A percentile compares a stretch with the other conserved stretches of the same genome.
Evolutionary conservation across 2,329 filamentous ascomycete species (phyloP).

Genomic region (Chaetoscypha palmicola): DNA sequence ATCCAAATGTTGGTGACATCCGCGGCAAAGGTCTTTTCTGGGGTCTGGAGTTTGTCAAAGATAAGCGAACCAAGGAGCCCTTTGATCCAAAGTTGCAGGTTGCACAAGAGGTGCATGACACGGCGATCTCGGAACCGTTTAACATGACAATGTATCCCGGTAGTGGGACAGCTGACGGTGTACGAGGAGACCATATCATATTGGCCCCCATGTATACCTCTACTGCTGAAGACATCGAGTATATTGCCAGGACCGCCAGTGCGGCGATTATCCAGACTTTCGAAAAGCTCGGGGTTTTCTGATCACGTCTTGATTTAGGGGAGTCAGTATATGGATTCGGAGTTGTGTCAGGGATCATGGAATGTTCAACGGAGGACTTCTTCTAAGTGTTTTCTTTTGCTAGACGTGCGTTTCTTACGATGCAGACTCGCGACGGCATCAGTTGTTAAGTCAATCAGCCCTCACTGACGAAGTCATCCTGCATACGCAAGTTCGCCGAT

Average conservation of each 20-base stretch:
- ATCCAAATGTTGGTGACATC: slow-evolving; percentile 51
- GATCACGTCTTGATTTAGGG: no score
- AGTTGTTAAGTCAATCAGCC: no score
- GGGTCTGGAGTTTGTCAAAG: slow-evolving; percentile 48
- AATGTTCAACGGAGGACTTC: no score
- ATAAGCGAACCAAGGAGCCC: slow-evolving; percentile 43
- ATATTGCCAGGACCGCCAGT: slow-evolving; percentile 41
- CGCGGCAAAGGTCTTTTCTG: slow-evolving; percentile 53
- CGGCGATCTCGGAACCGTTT: slow-evolving; percentile 33
- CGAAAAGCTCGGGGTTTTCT: slow-evolving; percentile 4
- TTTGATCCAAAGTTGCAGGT: slow-evolving; percentile 39
- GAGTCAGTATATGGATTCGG: no score
- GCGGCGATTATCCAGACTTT: slow-evolving; percentile 24
- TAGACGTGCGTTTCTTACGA: no score
- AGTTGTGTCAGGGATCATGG: no score
- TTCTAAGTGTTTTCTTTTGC: no score
- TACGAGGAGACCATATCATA: slow-evolving; percentile 54
- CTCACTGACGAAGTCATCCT: no score
- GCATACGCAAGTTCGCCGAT: no score
- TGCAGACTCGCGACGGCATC: no score
- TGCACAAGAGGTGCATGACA: slow-evolving; percentile 43
- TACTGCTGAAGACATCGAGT: slow-evolving; percentile 44
- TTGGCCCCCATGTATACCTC: slow-evolving; percentile 55
- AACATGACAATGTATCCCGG: slow-evolving; percentile 55
- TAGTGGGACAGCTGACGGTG: slow-evolving; percentile 47